Evolutionary conservation across 2,329 filamentous ascomycete genomes (phyloP).

Genomic region (Shiraia sp.): DNA sequence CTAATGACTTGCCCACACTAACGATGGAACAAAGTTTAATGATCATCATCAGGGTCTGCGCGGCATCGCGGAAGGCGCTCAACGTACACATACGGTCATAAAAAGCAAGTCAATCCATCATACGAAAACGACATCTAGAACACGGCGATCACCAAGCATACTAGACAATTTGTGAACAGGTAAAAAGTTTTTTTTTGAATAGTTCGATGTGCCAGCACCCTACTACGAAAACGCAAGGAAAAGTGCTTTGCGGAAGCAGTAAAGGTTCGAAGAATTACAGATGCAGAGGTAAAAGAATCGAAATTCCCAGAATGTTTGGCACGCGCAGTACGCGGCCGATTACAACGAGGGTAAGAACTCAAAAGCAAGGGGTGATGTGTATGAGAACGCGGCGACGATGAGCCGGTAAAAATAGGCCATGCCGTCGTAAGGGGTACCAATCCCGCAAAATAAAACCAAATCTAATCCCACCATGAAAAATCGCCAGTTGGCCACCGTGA

Average conservation of each 20-base stretch:
- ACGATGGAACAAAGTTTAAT: slow-evolving; percentile 3
- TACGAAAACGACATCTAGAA: too few species aligned
- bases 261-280: slow-evolving; percentile 25
- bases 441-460: slow-evolving; percentile 30
- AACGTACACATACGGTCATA: too few species aligned
- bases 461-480: slow-evolving; percentile 33
- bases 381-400: slow-evolving; percentile 34
- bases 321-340: slow-evolving; percentile 25
- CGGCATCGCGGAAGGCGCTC: too few species aligned
- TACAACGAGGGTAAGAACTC: slow-evolving; percentile 47
- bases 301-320: slow-evolving; percentile 40
- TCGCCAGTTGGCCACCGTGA: slow-evolving; percentile 13
- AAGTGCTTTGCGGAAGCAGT: slow-evolving; percentile 22
- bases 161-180: slow-evolving; percentile 7
- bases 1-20: slow-evolving; percentile 17
- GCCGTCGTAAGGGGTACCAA: slow-evolving; percentile 34
- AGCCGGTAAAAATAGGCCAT: slow-evolving; percentile 33
- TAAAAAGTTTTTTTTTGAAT: slow-evolving; percentile 21
- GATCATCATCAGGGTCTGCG: too few species aligned
- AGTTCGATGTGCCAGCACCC: slow-evolving; percentile 40
- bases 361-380: slow-evolving; percentile 20
- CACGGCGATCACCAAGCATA: background rate
- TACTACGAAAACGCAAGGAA: slow-evolving; percentile 29
- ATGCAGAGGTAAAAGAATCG: slow-evolving; percentile 25
- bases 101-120: slow-evolving; percentile 4